These are phyloP conservation scores for Fusarium brachygibbosum DNA, from an alignment of 2,329 filamentous ascomycete species.

Conservation along the genomic window DNA sequence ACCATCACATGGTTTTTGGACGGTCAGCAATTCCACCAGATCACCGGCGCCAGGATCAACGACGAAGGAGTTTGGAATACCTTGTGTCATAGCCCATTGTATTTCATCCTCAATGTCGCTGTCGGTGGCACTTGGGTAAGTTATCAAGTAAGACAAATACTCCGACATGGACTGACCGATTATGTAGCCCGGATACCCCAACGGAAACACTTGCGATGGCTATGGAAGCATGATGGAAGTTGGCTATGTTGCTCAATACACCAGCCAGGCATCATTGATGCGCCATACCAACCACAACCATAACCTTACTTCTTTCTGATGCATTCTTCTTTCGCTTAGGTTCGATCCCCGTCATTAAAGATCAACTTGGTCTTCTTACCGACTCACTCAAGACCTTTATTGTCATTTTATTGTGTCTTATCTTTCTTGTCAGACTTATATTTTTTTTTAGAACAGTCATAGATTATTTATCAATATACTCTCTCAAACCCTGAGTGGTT, in stretches of 20 bases:
- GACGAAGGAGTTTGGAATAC: slow-evolving; percentile 61
- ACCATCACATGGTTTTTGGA: slow-evolving; percentile 65
- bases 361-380: too few species aligned
- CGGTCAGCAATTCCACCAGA: slow-evolving; percentile 58
- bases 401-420: neutral
- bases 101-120: slow-evolving; percentile 66
- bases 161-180: neutral
- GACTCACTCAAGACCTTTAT: rapidly evolving
- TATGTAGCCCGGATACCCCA: slow-evolving; percentile 61
- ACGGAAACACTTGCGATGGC: slow-evolving; percentile 58
- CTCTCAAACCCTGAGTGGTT: too few species aligned
- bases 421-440: neutral
- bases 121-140: slow-evolving; percentile 65
- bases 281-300: rapidly evolving
- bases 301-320: neutral
- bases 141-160: neutral
- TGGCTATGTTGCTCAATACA: slow-evolving; percentile 60
- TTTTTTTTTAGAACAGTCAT: neutral
- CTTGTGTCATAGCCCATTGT: slow-evolving; percentile 63
- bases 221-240: slow-evolving; percentile 64
- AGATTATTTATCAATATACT: neutral
- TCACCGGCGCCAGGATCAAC: slow-evolving; percentile 60
- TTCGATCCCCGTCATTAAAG: neutral
- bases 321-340: neutral
- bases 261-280: slow-evolving; percentile 8